Base-by-base conservation (phyloP, 495 filamentous ascomycete species). In the Penicillium dipodomyicola region DNA sequence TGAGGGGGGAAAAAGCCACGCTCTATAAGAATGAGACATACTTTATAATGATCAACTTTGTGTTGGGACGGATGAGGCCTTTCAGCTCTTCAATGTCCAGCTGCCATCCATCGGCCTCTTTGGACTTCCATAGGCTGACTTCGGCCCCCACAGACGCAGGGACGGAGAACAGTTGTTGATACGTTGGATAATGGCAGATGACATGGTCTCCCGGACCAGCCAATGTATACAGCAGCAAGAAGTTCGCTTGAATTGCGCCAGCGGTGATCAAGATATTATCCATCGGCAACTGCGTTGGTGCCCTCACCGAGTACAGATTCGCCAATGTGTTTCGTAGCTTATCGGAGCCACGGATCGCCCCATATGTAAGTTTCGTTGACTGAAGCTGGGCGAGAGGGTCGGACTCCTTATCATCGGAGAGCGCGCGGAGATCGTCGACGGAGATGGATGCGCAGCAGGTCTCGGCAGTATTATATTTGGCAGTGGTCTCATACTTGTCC, bases 171-270 rank as follows among this genome's bases (percentile, higher is more conserved):
- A 96, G 80, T 63, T 96, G 91, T 64, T 94, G 89, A 67, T 96
- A 96, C 22, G 91, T 94, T 3, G 92, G 92, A 62, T 91, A 87
- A 52, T 96, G 88, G 64, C 89, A 95, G 51, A 96, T 83, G 29
- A 95, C 89, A 77, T 96, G 92, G 57, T 96, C 90, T 2, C 89
- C 91, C 0, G 87, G 87, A 0, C 85, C 85, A 2, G 94, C 68
- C 22, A 95, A 74, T 0, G 85, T 79, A 70, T 94, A 95, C 20
- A 95, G 77, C 5, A 86, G 64, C 3, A 93, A 71, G 61, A 90
- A 89, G 61, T 96, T 96, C 19, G 92, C 92, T 20, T 85, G 80
- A 42, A 96, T 96, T 22, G 90, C 92, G 1, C 92, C 92, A 23
- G 85, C 80, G 0, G 89, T 91, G 57, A 94, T 85, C 55, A 95